Conservation (phyloP, 2,329 filamentous ascomycete species). For the Colletotrichum scovillei region DNA sequence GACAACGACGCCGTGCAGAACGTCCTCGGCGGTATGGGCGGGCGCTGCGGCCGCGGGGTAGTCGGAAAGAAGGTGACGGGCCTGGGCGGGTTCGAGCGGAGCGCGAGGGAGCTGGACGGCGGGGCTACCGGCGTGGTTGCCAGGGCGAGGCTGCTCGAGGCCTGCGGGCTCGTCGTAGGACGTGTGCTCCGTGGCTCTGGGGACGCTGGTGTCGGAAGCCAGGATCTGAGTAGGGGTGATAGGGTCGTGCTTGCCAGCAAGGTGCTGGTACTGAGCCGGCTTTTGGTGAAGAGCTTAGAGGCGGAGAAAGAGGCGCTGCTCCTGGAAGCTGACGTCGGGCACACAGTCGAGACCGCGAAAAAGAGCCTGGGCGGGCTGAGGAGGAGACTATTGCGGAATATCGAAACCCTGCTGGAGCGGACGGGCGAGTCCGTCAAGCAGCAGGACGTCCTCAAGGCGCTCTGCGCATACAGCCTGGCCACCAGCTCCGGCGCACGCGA, state of each 20-base stretch:
- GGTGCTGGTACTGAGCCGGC: constrained; percentile 78
- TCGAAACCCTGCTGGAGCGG: constrained; percentile 76
- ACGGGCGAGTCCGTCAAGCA: constrained; percentile 64
- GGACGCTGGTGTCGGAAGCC: constrained; percentile 43
- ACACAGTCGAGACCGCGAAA: constrained; percentile 68
- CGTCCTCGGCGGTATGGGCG: constrained; percentile 77
- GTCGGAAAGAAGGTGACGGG: constrained; percentile 74
- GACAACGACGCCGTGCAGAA: constrained; percentile 82
- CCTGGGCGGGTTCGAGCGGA: constrained; percentile 58
- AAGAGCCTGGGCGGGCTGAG: constrained; percentile 72
- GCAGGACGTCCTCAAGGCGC: constrained; percentile 73
- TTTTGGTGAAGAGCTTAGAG: constrained; percentile 79
- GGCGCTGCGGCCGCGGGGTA: constrained; percentile 78
- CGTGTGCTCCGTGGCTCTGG: constrained; percentile 58
- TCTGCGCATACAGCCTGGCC: constrained; percentile 85
- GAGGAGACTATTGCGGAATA: constrained; percentile 71
- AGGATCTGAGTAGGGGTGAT: constrained; percentile 54
- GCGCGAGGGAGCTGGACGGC: constrained; percentile 18
- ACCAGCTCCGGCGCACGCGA: constrained; percentile 85
- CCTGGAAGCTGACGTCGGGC: constrained; percentile 46
- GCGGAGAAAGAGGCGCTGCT: constrained; percentile 47
- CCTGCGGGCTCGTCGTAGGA: constrained; percentile 61
- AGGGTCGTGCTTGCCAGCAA: constrained; percentile 72
- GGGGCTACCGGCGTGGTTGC: constrained; percentile 46
- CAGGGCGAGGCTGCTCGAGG: constrained; percentile 61